phyloP scores from a whole-genome alignment of 768 basidiomycete species.

The Daedaleopsis nitida region DNA sequence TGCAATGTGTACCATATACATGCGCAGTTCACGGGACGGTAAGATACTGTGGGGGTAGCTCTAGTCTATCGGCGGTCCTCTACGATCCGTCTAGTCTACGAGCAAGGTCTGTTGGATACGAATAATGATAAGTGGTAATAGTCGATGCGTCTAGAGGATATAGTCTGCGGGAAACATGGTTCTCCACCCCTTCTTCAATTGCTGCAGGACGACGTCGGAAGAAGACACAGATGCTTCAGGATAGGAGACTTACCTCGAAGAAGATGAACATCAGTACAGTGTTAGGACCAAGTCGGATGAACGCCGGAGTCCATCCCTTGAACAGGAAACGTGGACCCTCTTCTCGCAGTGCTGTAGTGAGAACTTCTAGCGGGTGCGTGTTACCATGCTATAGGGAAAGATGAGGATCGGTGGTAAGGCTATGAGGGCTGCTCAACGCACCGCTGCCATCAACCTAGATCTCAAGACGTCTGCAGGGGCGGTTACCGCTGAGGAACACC shows the following conservation, averaged over 20 bases:
- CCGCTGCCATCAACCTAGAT: slow-evolving; percentile 78
- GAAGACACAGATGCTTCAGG: not conserved
- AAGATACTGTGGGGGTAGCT: slow-evolving; percentile 1
- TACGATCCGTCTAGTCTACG: slow-evolving; percentile 17
- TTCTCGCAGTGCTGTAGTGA: slow-evolving; percentile 60
- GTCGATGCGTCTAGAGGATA: slow-evolving; percentile 2
- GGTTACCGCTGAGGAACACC: slow-evolving; percentile 58
- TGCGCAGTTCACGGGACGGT: not conserved
- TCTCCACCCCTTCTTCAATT: slow-evolving; percentile 71
- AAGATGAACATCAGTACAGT: slow-evolving; percentile 85
- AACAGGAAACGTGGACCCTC: slow-evolving; percentile 82
- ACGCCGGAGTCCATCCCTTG: slow-evolving; percentile 90
- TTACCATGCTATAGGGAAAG: slow-evolving; percentile 47
- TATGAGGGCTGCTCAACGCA: slow-evolving; percentile 34
- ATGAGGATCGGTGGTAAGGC: slow-evolving; percentile 1
- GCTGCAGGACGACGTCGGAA: slow-evolving; percentile 41
- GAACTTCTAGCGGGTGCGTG: slow-evolving; percentile 49
- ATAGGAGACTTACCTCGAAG: slow-evolving; percentile 60
- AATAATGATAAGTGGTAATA: slow-evolving; percentile 16
- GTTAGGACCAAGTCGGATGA: slow-evolving; percentile 81
- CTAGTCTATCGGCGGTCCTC: slow-evolving; percentile 13
- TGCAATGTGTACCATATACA: not conserved
- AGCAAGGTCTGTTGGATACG: slow-evolving; percentile 3
- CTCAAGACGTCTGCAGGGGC: slow-evolving; percentile 78
- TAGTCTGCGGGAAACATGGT: slow-evolving; percentile 23